Base-by-base conservation (phyloP, 2,329 filamentous ascomycete genomes). In the Hypomyces perniciosus region DNA sequence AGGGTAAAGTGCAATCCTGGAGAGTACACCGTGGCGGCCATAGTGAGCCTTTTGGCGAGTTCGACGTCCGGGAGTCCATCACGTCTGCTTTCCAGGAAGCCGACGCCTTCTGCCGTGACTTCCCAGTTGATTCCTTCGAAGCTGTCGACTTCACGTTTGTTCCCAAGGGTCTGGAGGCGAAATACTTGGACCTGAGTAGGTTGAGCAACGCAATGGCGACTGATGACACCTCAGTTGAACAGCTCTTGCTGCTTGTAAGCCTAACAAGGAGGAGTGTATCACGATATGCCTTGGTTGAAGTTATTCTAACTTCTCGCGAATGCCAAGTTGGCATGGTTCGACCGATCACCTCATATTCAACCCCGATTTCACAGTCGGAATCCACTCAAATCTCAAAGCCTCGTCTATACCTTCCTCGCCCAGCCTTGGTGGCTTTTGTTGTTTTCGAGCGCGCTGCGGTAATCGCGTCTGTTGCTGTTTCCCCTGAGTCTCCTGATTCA, bases 11-110 rank as follows among this genome's bases (percentile, higher is more conserved):
- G 28, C 86, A 95, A 60, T 79, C 85, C 6, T 99, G 93, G 93
- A 88, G 86, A 62, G 78, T 96, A 40, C 90, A 92, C 62, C 89
- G 92, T 66, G 88, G 88, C 54, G 91, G 91, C 33, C 88, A 91
- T 58, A 85, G 90, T 62, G 83, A 87, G 40, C 77, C 89, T 44
- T 79, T 86, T 43, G 79, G 79, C 28, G 88, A 92, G 54, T 75
- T 84, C 26, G 87, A 95, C 65, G 74, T 84, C 51, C 81, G 83
- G 50, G 81, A 84, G 26, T 69, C 78, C 4, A 76, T 96, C 34
- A 64, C 85, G 12, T 67, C 74, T 2, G 81, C 83, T 31, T 71
- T 95, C 13, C 78, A 80, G 48, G 71, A 78, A 37, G 69, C 76
- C 8, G 76, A 79, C 41, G 71, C 77, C 1, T 66, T 74, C 41